Evolutionary conservation across 2,329 filamentous ascomycete genomes (phyloP), one percentile per base, ranked within the genome.

Genomic region (Sphaceloma murrayae): DNA sequence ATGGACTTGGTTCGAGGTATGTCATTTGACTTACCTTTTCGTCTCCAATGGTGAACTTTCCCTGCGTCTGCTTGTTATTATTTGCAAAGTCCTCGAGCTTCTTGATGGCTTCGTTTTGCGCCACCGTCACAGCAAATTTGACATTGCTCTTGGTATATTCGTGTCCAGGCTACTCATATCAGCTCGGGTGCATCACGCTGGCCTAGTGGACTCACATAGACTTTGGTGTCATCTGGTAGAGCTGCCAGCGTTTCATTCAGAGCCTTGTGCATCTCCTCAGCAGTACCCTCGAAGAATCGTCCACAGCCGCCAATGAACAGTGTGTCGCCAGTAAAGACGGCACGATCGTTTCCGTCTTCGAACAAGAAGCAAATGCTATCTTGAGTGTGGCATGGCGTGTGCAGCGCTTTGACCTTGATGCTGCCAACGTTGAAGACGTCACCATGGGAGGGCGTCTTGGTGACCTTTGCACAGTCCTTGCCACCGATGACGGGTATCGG

Each of bases 71-170:
- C 65, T 80, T 70, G 63, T 95, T 89, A 48, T 74, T 71, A 45
- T 84, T 77, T 1, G 85, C 83, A 61, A 86, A 95, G 0, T 73
- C 70, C 52, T 84, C 70, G 22, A 98, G 71, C 54, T 80, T 82
- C 69, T 83, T 79, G 50, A 95, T 77, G 0, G 84, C 72, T 38
- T 84, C 79, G 31, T 75, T 82, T 56, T 85, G 78, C 46, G 82
- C 68, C 11, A 96, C 82, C 2, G 80, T 82, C 48, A 82, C 67
- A 36, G 78, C 80, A 59, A 98, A 98, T 61, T 86, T 86, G 56
- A 91, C 86, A 58, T 98, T 98, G 42, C 82, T 75, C 65, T 91
- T 94, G n/a, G 91, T 98, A 67, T 98, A 98, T 63, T 96, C 91
- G 57, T 98, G 91, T 3, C 91, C 91, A 13, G 89, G 88, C 81